A percentile compares a stretch with the other conserved stretches of the same genome.
Evolutionary conservation across 2,329 filamentous ascomycete species (phyloP).

Genomic region (Pseudopithomyces maydicus): DNA sequence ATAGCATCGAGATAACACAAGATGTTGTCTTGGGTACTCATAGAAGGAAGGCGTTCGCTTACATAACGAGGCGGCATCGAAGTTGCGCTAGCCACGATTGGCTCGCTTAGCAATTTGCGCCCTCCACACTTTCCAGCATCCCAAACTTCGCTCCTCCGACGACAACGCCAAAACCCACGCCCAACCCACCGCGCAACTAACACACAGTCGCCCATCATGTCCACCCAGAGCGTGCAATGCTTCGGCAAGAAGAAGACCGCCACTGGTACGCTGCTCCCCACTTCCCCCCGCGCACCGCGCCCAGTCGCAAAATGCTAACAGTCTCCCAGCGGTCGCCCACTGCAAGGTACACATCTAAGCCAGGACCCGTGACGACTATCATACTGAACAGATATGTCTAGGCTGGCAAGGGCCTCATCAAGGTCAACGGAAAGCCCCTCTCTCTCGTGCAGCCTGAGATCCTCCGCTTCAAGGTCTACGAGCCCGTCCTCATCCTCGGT

Average conservation of each 20-base stretch:
- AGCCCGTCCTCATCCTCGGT: conserved; percentile 95
- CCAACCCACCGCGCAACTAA: conserved; percentile 36
- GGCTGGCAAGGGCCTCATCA: conserved; percentile 88
- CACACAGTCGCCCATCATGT: conserved; percentile 46
- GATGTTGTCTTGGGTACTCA: not conserved
- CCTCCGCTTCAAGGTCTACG: conserved; percentile 99
- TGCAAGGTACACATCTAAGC: conserved; percentile 72
- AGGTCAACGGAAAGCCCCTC: conserved; percentile 98
- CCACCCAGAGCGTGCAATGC: conserved; percentile 71
- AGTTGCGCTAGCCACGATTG: conserved; percentile 12
- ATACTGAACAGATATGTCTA: conserved; percentile 44
- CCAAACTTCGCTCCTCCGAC: conserved; percentile 5
- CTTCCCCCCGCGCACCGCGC: not conserved
- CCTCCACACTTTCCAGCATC: conserved; percentile 6
- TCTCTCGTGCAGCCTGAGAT: conserved; percentile 93
- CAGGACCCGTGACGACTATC: conserved; percentile 24
- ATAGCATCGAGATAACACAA: not conserved
- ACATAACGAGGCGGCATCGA: not conserved
- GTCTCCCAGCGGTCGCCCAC: conserved; percentile 78
- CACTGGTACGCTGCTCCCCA: conserved; percentile 44
- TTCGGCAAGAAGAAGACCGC: conserved; percentile 85
- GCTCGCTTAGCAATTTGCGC: conserved; percentile 13
- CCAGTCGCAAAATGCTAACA: conserved; percentile 34
- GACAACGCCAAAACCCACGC: conserved; percentile 26
- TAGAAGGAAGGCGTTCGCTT: not conserved